Evolutionary conservation across 1,284 basidiomycete species (phyloP), one percentile per base, ranked within the genome.

Genomic region (Boletellus deceptivus): DNA sequence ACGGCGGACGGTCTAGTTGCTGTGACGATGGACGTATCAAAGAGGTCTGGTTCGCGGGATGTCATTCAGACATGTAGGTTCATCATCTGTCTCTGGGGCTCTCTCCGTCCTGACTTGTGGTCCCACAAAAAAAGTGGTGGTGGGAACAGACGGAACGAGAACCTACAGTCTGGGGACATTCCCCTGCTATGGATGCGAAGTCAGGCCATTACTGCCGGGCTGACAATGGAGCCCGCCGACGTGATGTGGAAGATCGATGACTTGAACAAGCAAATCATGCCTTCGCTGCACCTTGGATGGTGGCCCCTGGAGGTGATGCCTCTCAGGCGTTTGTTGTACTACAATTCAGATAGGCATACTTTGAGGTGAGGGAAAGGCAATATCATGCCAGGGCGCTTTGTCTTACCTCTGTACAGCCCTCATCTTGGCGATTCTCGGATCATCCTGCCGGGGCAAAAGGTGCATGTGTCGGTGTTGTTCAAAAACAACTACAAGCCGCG

Each of bases 41-140:
- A 50, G 70, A 72, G 34, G 68, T 72, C 33, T 70, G 68, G 70
- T 70, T 70, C 49, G 58, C 68, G 6, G 70, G 70, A 16, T 55
- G 52, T 38, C 70, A 72, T 46, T 63, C 62, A 3, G 70, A 72
- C 36, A 53, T 70, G 68, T 72, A 54, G 16, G 70, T 67, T 46
- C 24, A 18, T 34, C n/a, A n/a, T 31, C 18, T 24, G n/a, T n/a
- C 25, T 3, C n/a, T 43, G 5, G 5, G 24, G 17, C 9, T 38
- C 13, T 40, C n/a, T 16, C 7, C 36, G 34, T 41, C 16, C 48
- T 58, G 35, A 63, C 36, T 1, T 6, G 11, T 9, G 10, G 24
- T 53, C n/a, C 13, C 16, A 25, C 25, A 25, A 31, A 16, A 29
- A 40, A 25, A 67, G 69, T 2, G 65, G 69, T 2, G 65, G 65